Conservation (phyloP, 306 rosid genomes). For the Mucuna pruriens region DNA sequence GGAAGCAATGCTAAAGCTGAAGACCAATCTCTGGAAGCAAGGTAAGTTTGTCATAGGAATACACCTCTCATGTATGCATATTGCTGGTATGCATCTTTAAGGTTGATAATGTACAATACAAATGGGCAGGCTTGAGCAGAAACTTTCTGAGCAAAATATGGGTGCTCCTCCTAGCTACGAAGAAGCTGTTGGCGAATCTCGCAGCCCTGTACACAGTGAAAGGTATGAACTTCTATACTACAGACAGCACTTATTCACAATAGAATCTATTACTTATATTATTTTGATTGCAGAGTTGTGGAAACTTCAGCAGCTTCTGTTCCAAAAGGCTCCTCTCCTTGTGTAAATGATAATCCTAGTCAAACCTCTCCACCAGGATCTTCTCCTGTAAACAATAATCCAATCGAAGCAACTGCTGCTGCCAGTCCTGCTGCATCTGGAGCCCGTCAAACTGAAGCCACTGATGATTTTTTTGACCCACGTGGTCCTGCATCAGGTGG, state of each 20-base stretch:
- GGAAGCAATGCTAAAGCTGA: slow-evolving; percentile 76
- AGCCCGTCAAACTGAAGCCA: slow-evolving; percentile 55
- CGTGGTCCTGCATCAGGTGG: slow-evolving; percentile 75
- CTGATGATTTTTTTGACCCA: slow-evolving; percentile 96
- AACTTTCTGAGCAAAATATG: slow-evolving; percentile 77
- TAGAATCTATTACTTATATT: slow-evolving; percentile 35
- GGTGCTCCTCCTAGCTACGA: slow-evolving; percentile 92
- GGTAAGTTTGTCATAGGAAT: slow-evolving; percentile 50
- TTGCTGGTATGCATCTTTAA: slow-evolving; percentile 18
- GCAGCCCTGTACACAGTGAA: slow-evolving; percentile 73
- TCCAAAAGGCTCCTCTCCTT: slow-evolving; percentile 67
- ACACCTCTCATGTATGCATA: neutral
- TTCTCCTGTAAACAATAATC: slow-evolving; percentile 56
- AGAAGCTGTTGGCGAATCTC: slow-evolving; percentile 78
- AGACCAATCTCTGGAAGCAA: slow-evolving; percentile 81
- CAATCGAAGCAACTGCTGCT: slow-evolving; percentile 53
- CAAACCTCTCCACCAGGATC: slow-evolving; percentile 60
- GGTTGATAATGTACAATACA: slow-evolving; percentile 39
- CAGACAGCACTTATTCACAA: neutral
- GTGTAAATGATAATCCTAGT: slow-evolving; percentile 51
- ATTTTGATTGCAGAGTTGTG: slow-evolving; percentile 59
- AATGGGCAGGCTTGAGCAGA: slow-evolving; percentile 64
- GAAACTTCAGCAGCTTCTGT: slow-evolving; percentile 67
- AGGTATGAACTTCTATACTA: slow-evolving; percentile 54
- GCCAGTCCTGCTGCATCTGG: slow-evolving; percentile 48